Evolutionary conservation across 1,284 basidiomycete species (phyloP), one percentile per base, ranked within the genome.

Genomic region (Pseudomicrostroma phylloplanum): DNA sequence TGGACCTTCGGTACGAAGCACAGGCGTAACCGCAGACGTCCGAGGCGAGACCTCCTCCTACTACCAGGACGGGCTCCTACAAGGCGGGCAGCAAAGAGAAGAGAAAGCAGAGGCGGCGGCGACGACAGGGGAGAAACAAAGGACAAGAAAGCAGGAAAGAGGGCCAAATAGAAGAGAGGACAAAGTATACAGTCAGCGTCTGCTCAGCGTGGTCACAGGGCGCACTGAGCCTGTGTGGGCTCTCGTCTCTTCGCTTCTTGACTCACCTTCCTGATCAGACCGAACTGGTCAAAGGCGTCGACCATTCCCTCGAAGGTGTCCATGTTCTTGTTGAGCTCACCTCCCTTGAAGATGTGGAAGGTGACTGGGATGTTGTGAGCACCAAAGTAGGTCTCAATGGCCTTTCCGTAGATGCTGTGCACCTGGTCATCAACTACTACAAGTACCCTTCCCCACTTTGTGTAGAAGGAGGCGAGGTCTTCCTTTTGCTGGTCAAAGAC

Each of bases 291-390:
- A 79, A 82, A 81, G 51, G 81, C 81, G 59, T 82, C 81, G 51
- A 82, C 80, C 59, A 82, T 78, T 55, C 79, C 77, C 56, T 81
- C 74, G 80, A 82, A 81, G 64, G 81, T 81, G 56, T 62, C 60
- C 80, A 81, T 80, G 67, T 72, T 81, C 79, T 82, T 82, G 79
- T 82, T 73, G 21, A 82, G 68, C 76, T 82, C 81, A 61, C 81
- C 81, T 19, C 81, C 81, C 59, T 81, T 81, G 78, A 82, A 79
- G 61, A 81, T 68, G 73, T 82, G 80, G 68, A 82, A 76, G 19
- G 78, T 81, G 60, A 80, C 73, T 59, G 71, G 72, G 64, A 82
- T 80, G 58, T 79, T 77, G 76, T 81, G 77, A 59, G 78, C 69
- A 56, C 69, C 69, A 64, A 82, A 81, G 78, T 81, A 76, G 57